Base-by-base conservation (phyloP, 768 basidiomycete genomes). In the Mycena vulgaris region DNA sequence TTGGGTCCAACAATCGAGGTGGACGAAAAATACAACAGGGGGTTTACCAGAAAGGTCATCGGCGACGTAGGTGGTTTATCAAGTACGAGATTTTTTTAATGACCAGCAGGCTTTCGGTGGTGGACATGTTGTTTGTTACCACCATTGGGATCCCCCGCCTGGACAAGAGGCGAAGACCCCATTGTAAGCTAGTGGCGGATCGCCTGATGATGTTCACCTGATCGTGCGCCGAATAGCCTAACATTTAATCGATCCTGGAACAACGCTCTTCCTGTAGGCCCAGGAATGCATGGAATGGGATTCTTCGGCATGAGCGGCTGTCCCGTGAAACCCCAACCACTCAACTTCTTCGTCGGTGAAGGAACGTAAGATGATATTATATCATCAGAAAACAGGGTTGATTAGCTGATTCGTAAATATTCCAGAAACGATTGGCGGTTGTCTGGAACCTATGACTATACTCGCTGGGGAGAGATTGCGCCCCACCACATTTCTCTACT, bases 11-110 rank as follows among this genome's bases (percentile, higher is more conserved):
- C 60, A 13, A n/a, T 67, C 11, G 52, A 61, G 33, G 55, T 71
- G 17, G 52, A 55, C 25, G 56, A 62, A 52, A 66, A 55, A 31
- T 63, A 69, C 9, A 63, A 57, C 21, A 16, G 66, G 2, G 72
- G 74, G 27, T 76, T 74, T 56, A 56, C 48, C 14, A 56, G 75
- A 7, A 66, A 61, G 21, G 75, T 74, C 27, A 76, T 76, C 28
- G 37, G 63, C 9, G 62, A 73, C 48, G 70, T 75, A 40, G 70
- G 37, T 35, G 16, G 10, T 11, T 28, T 42, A 1, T 55, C 42
- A 4, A 37, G 0, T 21, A 19, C 45, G 31, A 2, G 37, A 16
- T 45, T 30, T 53, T 58, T 21, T 45, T 31, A 8, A 39, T 31
- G 8, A 19, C 21, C 56, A 9, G 17, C 13, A 72, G 71, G 67